Conservation (phyloP, 2,329 filamentous ascomycete species). For the Peltaster fructicola region DNA sequence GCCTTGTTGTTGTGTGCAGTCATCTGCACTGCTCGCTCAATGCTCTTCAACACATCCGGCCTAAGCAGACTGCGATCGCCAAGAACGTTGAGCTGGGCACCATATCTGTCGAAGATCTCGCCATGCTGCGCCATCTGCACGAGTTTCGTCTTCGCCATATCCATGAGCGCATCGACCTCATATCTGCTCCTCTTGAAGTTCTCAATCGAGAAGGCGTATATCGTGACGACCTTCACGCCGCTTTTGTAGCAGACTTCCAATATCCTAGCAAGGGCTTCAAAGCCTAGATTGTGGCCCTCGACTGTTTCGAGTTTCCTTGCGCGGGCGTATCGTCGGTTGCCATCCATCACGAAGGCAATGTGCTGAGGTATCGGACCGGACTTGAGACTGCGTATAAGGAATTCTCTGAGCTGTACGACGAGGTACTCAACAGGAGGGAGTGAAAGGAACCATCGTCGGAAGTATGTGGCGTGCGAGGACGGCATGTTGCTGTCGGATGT, state of each 20-base stretch:
- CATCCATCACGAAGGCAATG: conserved; percentile 99
- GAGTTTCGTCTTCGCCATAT: conserved; percentile 90
- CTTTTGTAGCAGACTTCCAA: conserved; percentile 97
- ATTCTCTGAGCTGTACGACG: conserved; percentile 59
- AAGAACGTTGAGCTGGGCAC: conserved; percentile 68
- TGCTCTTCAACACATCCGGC: conserved; percentile 71
- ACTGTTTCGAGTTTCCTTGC: conserved; percentile 88
- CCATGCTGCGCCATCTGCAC: conserved; percentile 84
- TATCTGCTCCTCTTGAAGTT: conserved; percentile 96
- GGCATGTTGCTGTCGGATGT: conserved; percentile 8
- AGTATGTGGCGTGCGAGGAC: conserved; percentile 38
- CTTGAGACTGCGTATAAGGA: conserved; percentile 72
- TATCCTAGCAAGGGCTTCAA: conserved; percentile 85
- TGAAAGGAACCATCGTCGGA: conserved; percentile 61
- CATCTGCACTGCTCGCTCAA: conserved; percentile 70
- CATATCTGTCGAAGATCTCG: conserved; percentile 81
- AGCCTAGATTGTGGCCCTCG: conserved; percentile 88
- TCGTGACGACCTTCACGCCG: conserved; percentile 88
- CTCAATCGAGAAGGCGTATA: conserved; percentile 97
- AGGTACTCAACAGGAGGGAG: conserved; percentile 87
- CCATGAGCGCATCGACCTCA: conserved; percentile 93
- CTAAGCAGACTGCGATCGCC: conserved; percentile 72
- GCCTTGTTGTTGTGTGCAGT: conserved; percentile 68
- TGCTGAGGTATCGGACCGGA: conserved; percentile 88
- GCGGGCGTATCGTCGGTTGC: conserved; percentile 81